Conservation (phyloP, 768 basidiomycete genomes). For the Psilocybe cyanescens region DNA sequence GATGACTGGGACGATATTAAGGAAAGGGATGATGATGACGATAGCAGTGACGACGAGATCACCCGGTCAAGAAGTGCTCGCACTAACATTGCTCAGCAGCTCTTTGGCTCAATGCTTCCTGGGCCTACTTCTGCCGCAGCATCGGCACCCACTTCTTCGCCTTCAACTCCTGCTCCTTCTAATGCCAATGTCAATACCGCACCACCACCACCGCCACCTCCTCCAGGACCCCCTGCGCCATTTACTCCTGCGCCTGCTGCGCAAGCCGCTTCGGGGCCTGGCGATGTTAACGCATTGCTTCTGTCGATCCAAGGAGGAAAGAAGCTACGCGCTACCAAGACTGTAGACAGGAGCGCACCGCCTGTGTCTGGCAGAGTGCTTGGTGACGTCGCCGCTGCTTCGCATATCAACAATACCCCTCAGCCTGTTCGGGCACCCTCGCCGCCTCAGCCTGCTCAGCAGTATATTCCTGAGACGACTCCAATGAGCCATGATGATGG, state of each 20-base stretch:
- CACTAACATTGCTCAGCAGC: constrained; percentile 71
- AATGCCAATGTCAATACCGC: constrained; percentile 25
- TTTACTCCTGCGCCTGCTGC: constrained; percentile 41
- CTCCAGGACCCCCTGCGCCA: constrained; percentile 35
- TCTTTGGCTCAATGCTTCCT: constrained; percentile 78
- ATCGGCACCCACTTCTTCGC: constrained; percentile 28
- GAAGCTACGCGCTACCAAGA: constrained; percentile 73
- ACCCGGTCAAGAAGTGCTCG: constrained; percentile 65
- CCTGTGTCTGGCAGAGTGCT: constrained; percentile 76
- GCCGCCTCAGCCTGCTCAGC: neutral
- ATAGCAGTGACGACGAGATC: constrained; percentile 82
- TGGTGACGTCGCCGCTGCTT: constrained; percentile 71
- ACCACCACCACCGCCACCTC: constrained; percentile 29
- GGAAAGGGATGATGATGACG: constrained; percentile 72
- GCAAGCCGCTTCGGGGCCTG: constrained; percentile 37
- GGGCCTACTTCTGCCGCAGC: constrained; percentile 59
- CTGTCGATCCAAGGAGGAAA: constrained; percentile 79
- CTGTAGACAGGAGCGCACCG: constrained; percentile 81
- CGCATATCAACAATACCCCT: constrained; percentile 61
- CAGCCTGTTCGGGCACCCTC: constrained; percentile 36
- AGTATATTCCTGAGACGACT: constrained; percentile 31
- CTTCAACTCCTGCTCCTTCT: constrained; percentile 40
- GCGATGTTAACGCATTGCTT: constrained; percentile 70
- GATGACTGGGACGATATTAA: constrained; percentile 88
- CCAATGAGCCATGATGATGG: constrained; percentile 27